phyloP scores from a whole-genome alignment of 768 basidiomycete genomes.

The Agaricus subrufescens region DNA sequence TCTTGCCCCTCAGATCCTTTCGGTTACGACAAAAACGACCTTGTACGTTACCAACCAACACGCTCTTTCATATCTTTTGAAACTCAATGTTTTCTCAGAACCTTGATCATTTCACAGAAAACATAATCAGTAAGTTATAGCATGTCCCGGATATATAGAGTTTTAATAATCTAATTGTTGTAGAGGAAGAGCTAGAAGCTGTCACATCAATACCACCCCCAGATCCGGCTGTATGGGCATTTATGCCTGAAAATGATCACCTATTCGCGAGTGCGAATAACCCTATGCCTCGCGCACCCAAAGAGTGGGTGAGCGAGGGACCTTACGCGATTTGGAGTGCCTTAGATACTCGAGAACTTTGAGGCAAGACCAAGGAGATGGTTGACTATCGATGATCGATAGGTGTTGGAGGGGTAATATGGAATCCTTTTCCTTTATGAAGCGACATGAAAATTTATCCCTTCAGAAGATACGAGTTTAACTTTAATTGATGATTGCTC shows the following conservation, averaged over 20 bases:
- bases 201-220: slow-evolving; percentile 58
- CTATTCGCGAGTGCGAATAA: slow-evolving; percentile 35
- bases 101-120: slow-evolving; percentile 65
- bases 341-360: background rate
- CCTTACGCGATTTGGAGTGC: slow-evolving; percentile 30
- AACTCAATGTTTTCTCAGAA: slow-evolving; percentile 29
- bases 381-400: too few relatives aligned
- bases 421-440: too few relatives aligned
- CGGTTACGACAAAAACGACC: slow-evolving; percentile 69
- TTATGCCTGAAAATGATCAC: slow-evolving; percentile 51
- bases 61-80: background rate
- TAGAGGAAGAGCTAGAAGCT: slow-evolving; percentile 53
- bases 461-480: too few relatives aligned
- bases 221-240: slow-evolving; percentile 54
- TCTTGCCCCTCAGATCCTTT: slow-evolving; percentile 32
- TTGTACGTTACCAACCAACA: slow-evolving; percentile 32
- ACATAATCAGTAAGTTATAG: slow-evolving; percentile 50
- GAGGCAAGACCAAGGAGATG: too few relatives aligned
- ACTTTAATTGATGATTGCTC: too few relatives aligned
- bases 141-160: background rate
- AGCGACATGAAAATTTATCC: too few relatives aligned
- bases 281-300: slow-evolving; percentile 42
- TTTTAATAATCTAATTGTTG: background rate
- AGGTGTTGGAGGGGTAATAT: too few relatives aligned
- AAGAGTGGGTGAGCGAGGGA: slow-evolving; percentile 54